Evolutionary conservation across 495 filamentous ascomycete genomes (phyloP).

Genomic region (Chaetomium tenue): DNA sequence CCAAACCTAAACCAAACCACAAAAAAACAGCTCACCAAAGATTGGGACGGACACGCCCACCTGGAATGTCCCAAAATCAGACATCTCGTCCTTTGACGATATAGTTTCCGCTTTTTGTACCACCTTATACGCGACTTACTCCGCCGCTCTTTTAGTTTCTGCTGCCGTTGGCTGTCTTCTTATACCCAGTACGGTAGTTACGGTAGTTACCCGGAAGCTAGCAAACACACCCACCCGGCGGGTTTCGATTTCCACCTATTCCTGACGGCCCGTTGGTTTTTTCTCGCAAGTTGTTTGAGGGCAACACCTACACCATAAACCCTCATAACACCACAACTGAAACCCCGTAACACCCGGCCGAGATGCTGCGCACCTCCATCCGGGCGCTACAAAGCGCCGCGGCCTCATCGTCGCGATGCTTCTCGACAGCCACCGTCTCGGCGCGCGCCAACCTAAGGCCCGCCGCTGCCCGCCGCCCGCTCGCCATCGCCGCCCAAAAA

Average conservation of each 20-base stretch:
- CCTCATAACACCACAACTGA: conserved; percentile 2
- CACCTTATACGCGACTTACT: conserved; percentile 48
- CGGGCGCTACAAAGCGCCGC: conserved; percentile 35
- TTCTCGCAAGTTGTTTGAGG: conserved; percentile 13
- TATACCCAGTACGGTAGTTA: no score
- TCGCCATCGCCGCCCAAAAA: conserved; percentile 50
- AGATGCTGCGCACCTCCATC: conserved; percentile 51
- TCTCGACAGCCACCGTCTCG: conserved; percentile 46
- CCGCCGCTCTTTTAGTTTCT: conserved; percentile 48
- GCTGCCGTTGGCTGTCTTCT: conserved; percentile 6
- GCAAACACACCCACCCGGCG: conserved; percentile 4
- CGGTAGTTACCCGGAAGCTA: conserved; percentile 16
- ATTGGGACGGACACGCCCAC: conserved; percentile 12
- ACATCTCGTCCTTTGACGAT: conserved; percentile 25
- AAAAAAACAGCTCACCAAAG: conserved; percentile 1
- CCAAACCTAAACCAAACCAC: conserved; percentile 3
- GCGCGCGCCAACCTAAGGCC: conserved; percentile 34
- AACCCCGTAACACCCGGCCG: conserved; percentile 33
- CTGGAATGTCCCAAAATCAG: conserved; percentile 26
- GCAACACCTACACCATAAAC: not conserved
- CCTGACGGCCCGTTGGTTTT: conserved; percentile 14
- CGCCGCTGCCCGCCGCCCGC: conserved; percentile 47
- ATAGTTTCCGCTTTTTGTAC: not conserved
- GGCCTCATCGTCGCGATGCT: conserved; percentile 35
- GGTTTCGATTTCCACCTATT: conserved; percentile 15